Conservation (phyloP, 1,284 basidiomycete genomes). For the Crucibulum parvulum region DNA sequence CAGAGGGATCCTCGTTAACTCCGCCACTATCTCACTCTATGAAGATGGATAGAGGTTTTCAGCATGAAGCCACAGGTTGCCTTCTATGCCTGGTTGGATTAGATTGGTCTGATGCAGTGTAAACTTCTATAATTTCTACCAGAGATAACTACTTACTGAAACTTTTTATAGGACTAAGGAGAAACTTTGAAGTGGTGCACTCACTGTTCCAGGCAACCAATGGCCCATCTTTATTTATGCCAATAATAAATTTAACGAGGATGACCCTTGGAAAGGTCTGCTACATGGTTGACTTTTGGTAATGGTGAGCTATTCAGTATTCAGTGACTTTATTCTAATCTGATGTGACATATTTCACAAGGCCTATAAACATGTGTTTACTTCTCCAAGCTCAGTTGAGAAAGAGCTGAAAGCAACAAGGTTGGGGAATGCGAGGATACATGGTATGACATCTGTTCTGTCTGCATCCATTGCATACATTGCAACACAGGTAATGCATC, state of each 20-base stretch:
- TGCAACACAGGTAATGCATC: background rate
- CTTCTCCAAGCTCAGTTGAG: background rate
- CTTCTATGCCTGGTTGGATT: background rate
- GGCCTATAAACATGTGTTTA: background rate
- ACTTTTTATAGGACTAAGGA: background rate
- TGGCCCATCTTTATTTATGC: background rate
- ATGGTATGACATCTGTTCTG: background rate
- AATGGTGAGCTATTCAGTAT: background rate
- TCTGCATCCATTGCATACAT: background rate
- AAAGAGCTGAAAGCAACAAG: no score
- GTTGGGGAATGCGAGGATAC: background rate
- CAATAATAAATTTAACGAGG: background rate
- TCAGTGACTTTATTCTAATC: background rate
- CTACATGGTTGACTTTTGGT: background rate
- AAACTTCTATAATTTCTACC: background rate
- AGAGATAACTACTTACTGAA: background rate
- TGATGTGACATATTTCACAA: background rate
- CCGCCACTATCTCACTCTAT: background rate
- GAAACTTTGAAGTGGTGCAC: background rate
- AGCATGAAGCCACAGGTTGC: background rate
- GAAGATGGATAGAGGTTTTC: background rate
- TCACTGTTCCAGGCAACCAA: background rate
- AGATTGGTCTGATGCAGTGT: background rate
- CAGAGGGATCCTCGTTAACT: background rate
- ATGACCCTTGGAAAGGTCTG: background rate